phyloP scores from a whole-genome alignment of 2,329 filamentous ascomycete genomes.

The Colletotrichum navitas region DNA sequence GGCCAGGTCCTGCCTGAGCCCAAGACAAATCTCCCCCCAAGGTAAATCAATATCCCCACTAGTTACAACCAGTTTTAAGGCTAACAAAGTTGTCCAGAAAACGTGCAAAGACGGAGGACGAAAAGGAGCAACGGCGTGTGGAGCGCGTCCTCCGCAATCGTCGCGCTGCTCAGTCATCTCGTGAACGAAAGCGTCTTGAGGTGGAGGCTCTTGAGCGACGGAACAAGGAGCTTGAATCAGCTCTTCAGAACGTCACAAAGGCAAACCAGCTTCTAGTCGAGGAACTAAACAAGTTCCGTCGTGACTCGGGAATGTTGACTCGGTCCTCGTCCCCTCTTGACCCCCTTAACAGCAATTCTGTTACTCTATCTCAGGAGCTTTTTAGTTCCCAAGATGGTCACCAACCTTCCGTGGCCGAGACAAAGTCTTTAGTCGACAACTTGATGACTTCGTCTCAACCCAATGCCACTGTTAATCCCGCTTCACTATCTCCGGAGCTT shows the following conservation, averaged over 20 bases:
- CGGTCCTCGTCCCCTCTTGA: conserved; percentile 58
- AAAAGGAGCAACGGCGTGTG: conserved; percentile 97
- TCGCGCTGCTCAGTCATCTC: conserved; percentile 94
- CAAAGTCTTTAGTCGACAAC: conserved; percentile 57
- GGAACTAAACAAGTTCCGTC: conserved; percentile 63
- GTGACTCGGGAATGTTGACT: conserved; percentile 57
- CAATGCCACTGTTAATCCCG: conserved; percentile 69
- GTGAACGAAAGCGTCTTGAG: conserved; percentile 90
- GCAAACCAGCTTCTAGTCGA: conserved; percentile 62
- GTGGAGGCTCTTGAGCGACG: conserved; percentile 86
- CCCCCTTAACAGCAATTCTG: conserved; percentile 58
- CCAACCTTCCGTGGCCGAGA: conserved; percentile 47
- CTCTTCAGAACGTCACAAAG: conserved; percentile 71
- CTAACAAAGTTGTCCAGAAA: conserved; percentile 68
- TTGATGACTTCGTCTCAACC: conserved; percentile 56
- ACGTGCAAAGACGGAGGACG: conserved; percentile 97
- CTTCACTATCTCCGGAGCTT: conserved; percentile 70
- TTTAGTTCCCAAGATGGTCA: conserved; percentile 64
- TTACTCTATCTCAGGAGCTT: conserved; percentile 71
- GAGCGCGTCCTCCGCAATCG: conserved; percentile 97
- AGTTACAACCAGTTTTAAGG: neutral
- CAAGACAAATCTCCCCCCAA: conserved; percentile 94
- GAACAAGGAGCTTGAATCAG: conserved; percentile 77
- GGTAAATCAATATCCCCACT: conserved; percentile 63
- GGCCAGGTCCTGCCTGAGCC: conserved; percentile 96